Evolutionary conservation across 2,329 filamentous ascomycete genomes (phyloP).

Genomic region (Fusarium compactum): DNA sequence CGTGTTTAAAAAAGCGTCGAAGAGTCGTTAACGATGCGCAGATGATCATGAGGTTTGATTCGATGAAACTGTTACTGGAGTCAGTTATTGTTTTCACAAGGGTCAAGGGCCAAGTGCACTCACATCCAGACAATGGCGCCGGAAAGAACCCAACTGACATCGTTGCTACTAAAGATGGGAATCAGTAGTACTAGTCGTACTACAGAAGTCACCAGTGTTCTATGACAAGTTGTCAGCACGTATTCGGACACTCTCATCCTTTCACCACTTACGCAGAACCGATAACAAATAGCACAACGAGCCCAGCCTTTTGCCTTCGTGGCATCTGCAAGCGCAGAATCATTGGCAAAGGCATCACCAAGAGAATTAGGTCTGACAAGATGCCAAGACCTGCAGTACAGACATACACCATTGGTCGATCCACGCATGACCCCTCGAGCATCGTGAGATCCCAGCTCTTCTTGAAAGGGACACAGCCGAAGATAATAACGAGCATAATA

Average conservation of each 20-base stretch:
- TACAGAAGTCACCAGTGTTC: constrained; percentile 54
- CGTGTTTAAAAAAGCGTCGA: constrained; percentile 52
- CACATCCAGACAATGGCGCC: constrained; percentile 49
- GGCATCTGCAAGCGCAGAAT: constrained; percentile 60
- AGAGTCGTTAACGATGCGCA: constrained; percentile 55
- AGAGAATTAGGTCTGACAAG: constrained; percentile 60
- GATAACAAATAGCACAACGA: constrained; percentile 60
- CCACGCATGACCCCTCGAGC: constrained; percentile 56
- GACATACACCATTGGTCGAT: constrained; percentile 45
- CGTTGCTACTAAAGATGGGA: constrained; percentile 41
- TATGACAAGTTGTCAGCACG: constrained; percentile 30
- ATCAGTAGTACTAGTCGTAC: constrained; percentile 50
- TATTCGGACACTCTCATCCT: rapidly evolving
- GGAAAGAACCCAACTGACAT: constrained; percentile 51
- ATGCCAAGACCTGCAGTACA: constrained; percentile 60
- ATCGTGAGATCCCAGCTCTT: constrained; percentile 49
- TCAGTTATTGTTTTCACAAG: constrained; percentile 9
- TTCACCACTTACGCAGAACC: constrained; percentile 50
- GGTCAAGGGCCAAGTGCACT: constrained; percentile 4
- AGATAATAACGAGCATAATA: constrained; percentile 53
- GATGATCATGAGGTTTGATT: constrained; percentile 54
- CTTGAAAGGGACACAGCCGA: constrained; percentile 54
- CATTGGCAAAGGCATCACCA: constrained; percentile 60
- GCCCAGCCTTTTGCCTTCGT: constrained; percentile 58
- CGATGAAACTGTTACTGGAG: constrained; percentile 47